These are phyloP conservation scores for Clonostachys rosea DNA, from an alignment of 2,329 filamentous ascomycete genomes.

Conservation along the genomic window DNA sequence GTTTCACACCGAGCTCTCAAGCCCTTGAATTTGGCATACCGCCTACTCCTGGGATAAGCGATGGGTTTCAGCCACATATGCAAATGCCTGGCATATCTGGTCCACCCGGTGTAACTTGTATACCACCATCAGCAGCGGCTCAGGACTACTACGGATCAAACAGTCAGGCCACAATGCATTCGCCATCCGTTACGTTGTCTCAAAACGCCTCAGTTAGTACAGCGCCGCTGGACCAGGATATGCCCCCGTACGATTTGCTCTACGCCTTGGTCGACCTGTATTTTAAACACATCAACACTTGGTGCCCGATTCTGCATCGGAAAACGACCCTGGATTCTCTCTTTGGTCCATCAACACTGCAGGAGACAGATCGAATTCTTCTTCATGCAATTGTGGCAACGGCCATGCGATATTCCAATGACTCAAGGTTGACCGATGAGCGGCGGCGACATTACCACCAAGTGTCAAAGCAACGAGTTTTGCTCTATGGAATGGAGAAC, in stretches of 20 bases:
- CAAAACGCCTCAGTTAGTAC: slow-evolving; percentile 22
- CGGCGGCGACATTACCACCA: slow-evolving; percentile 72
- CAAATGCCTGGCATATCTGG: slow-evolving; percentile 31
- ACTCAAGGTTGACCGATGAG: slow-evolving; percentile 68
- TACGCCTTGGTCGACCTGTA: slow-evolving; percentile 72
- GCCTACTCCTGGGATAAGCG: slow-evolving; percentile 39
- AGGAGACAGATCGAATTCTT: slow-evolving; percentile 77
- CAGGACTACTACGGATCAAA: slow-evolving; percentile 43
- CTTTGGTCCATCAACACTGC: slow-evolving; percentile 71
- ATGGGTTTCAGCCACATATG: slow-evolving; percentile 42
- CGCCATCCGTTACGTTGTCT: slow-evolving; percentile 51
- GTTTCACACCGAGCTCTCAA: slow-evolving; percentile 39
- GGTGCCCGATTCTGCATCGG: slow-evolving; percentile 87
- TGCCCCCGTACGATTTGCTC: slow-evolving; percentile 70
- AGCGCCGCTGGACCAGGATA: slow-evolving; percentile 49
- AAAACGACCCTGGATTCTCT: slow-evolving; percentile 76
- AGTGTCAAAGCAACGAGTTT: slow-evolving; percentile 77
- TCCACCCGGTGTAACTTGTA: slow-evolving; percentile 21
- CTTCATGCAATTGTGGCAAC: slow-evolving; percentile 88
- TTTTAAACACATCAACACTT: slow-evolving; percentile 76
- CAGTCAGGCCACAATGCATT: slow-evolving; percentile 42
- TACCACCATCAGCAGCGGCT: slow-evolving; percentile 27
- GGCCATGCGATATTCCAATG: slow-evolving; percentile 77
- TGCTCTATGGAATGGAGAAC: slow-evolving; percentile 84
- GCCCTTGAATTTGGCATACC: slow-evolving; percentile 45